Evolutionary conservation across 169 alveolate species (phyloP).

Genomic region (Plasmodium relictum): DNA sequence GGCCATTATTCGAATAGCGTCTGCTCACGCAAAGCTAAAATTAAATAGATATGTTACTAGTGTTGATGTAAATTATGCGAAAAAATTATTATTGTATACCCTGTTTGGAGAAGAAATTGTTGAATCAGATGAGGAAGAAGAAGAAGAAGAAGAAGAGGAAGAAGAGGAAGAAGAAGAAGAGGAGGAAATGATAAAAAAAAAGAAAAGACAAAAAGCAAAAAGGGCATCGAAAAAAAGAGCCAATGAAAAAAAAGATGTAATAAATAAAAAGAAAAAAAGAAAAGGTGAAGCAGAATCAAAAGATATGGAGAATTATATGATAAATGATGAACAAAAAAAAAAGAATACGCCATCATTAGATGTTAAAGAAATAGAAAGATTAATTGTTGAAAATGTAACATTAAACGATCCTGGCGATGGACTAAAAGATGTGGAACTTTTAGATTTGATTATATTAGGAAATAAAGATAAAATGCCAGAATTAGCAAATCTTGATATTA

Average conservation of each 20-base stretch:
- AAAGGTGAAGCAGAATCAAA: not conserved
- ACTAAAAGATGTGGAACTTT: conserved; percentile 79
- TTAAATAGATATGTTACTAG: conserved; percentile 87
- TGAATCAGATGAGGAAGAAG: conserved; percentile 58
- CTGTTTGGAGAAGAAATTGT: conserved; percentile 85
- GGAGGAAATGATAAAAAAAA: conserved; percentile 9
- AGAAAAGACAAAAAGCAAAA: conserved; percentile 7
- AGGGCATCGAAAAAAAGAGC: conserved; percentile 43
- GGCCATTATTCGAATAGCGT: conserved; percentile 91
- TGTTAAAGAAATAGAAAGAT: conserved; percentile 45
- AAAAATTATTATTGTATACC: conserved; percentile 87
- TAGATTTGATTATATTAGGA: conserved; percentile 75
- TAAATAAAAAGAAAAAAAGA: conserved; percentile 26
- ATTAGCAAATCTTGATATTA: conserved; percentile 39
- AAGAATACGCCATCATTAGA: conserved; percentile 5
- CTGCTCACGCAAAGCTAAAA: conserved; percentile 91
- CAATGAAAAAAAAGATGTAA: conserved; percentile 26
- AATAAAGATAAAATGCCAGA: conserved; percentile 69
- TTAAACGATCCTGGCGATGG: conserved; percentile 76
- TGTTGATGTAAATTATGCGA: conserved; percentile 86
- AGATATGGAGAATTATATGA: conserved; percentile 19
- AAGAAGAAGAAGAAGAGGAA: conserved; percentile 42
- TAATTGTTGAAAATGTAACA: conserved; percentile 58
- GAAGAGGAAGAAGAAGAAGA: conserved; percentile 34
- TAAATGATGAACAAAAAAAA: conserved; percentile 11